Evolutionary conservation across 1,284 basidiomycete species (phyloP), one percentile per base, ranked within the genome.

Genomic region (Papiliotrema terrestris): DNA sequence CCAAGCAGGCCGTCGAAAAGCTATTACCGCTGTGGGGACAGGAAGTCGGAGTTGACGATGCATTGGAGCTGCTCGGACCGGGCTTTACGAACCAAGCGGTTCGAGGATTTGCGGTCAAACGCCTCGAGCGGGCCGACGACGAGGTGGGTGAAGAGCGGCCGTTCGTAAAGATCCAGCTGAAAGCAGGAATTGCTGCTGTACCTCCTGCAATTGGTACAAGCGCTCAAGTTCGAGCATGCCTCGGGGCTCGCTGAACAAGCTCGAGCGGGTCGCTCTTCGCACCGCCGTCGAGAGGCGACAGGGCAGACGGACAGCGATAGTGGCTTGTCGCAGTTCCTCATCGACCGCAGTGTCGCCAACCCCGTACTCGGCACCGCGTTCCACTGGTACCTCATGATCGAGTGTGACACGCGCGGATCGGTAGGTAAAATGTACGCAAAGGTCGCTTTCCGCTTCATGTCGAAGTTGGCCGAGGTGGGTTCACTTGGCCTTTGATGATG

Each of bases 341-440:
- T 98, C 51, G 78, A 83, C 4, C 83, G 94, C 19, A 91, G 90
- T 17, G 88, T 92, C 13, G 80, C 82, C 51, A 95, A 96, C 67
- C 81, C 82, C 1, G 82, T 92, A 0, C 80, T 98, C 1, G 95
- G 93, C 0, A 98, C 97, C 67, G 84, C 89, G 26, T 81, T 98
- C 57, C 89, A 96, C 71, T 98, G 96, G 96, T 99, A 98, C 67
- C 84, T 98, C 52, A 91, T 91, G 82, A 95, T 98, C 2, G 96
- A 98, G 74, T 87, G 88, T 45, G 77, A 85, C 25, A 83, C 83
- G 8, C 77, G 86, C 36, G 84, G 86, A 51, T 78, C 85, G 25
- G 85, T 89, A 69, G 90, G 90, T 2, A 90, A 90, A 78, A 90
- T 98, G 86, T 99, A 93, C 69, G 88, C 86, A 1, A 83, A 87